These are phyloP conservation scores for Aspergillus calidoustus DNA, from an alignment of 2,329 filamentous ascomycete species.

Conservation along the genomic window DNA sequence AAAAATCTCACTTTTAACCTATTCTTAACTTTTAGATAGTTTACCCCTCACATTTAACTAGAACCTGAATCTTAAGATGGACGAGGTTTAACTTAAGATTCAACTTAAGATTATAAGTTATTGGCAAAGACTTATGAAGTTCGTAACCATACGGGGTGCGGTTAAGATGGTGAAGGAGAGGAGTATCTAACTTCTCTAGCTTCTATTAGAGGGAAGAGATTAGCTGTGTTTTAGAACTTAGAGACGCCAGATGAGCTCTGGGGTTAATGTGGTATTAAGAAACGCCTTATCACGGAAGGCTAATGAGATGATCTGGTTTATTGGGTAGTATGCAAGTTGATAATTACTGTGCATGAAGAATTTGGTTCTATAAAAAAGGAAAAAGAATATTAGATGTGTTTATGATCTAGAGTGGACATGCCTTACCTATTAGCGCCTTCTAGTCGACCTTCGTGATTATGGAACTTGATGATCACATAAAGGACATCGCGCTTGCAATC, in stretches of 20 bases:
- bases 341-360: slow-evolving; percentile 37
- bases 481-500: slow-evolving; percentile 31
- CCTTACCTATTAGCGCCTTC: slow-evolving; percentile 34
- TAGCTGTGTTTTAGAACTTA: slow-evolving; percentile 24
- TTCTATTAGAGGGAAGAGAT: slow-evolving; percentile 31
- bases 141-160: slow-evolving; percentile 28
- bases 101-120: slow-evolving; percentile 32
- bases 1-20: too few species aligned
- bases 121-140: slow-evolving; percentile 29
- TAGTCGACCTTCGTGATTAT: slow-evolving; percentile 31
- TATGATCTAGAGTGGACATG: not conserved
- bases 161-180: slow-evolving; percentile 30
- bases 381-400: not conserved
- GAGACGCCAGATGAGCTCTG: slow-evolving; percentile 31
- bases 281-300: slow-evolving; percentile 33
- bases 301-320: slow-evolving; percentile 30
- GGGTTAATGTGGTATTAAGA: slow-evolving; percentile 30
- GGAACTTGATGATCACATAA: slow-evolving; percentile 33
- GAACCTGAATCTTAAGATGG: too few species aligned
- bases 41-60: too few species aligned
- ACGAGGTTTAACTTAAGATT: too few species aligned
- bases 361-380: slow-evolving; percentile 27
- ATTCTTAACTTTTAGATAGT: too few species aligned
- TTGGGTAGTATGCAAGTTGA: slow-evolving; percentile 34
- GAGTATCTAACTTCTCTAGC: slow-evolving; percentile 28